These are phyloP conservation scores for Talaromyces borbonicus DNA, from an alignment of 495 filamentous ascomycete genomes.

Conservation along the genomic window DNA sequence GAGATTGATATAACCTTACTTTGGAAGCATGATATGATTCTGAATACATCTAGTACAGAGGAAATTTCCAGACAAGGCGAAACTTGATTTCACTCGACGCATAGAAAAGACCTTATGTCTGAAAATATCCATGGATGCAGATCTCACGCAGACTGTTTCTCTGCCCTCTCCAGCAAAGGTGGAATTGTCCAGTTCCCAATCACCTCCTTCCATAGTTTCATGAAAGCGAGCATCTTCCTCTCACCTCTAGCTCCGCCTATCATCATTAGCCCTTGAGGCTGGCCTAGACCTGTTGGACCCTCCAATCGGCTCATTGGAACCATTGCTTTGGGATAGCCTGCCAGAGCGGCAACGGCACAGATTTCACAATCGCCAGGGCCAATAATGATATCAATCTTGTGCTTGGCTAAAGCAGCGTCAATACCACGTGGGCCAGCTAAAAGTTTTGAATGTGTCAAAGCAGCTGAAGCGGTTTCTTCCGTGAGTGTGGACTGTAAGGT, in stretches of 20 bases:
- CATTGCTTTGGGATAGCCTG: slow-evolving; percentile 9
- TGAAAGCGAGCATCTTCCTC: background rate
- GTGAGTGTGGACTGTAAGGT: slow-evolving; percentile 6
- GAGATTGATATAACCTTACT: too few relatives aligned
- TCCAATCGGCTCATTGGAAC: background rate
- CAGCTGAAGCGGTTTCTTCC: slow-evolving; percentile 1
- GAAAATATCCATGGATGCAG: too few relatives aligned
- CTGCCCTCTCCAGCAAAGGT: background rate
- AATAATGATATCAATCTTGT: slow-evolving; percentile 18
- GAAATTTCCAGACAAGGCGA: too few relatives aligned
- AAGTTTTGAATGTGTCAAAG: slow-evolving; percentile 9
- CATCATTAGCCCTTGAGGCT: background rate
- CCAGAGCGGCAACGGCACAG: slow-evolving; percentile 20
- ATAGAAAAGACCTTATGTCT: too few relatives aligned
- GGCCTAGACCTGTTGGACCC: background rate
- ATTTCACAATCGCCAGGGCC: slow-evolving; percentile 21
- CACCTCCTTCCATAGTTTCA: slow-evolving; percentile 1
- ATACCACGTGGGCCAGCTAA: slow-evolving; percentile 10
- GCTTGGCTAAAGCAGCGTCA: slow-evolving; percentile 12
- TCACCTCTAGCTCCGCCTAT: background rate
- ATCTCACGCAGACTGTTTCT: too few relatives aligned
- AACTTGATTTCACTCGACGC: too few relatives aligned
- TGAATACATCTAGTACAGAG: too few relatives aligned
- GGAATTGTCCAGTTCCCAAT: background rate
- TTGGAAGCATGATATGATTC: too few relatives aligned